Evolutionary conservation across 495 filamentous ascomycete species (phyloP).

Genomic region (Penicillium verhagenii): DNA sequence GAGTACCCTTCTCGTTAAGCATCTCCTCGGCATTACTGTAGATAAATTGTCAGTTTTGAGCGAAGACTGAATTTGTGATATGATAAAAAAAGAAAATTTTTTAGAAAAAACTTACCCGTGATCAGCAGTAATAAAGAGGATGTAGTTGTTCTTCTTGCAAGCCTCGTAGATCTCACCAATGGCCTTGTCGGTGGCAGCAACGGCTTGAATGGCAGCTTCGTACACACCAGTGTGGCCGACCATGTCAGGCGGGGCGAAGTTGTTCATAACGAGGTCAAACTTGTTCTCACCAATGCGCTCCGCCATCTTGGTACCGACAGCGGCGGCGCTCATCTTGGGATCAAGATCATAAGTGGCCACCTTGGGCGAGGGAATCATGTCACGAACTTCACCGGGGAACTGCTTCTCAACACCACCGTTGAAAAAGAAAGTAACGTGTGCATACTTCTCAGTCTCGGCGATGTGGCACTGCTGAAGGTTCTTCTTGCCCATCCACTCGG

Average conservation of each 20-base stretch:
- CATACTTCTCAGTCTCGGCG: conserved; percentile 98
- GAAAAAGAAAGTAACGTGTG: conserved; percentile 99
- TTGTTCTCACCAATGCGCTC: conserved; percentile 76
- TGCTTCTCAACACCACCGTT: conserved; percentile 98
- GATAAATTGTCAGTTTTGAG: neutral
- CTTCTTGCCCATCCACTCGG: conserved; percentile 91
- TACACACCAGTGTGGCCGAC: conserved; percentile 98
- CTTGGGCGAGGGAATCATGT: conserved; percentile 68
- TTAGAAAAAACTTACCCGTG: conserved; percentile 74
- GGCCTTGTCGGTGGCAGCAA: conserved; percentile 82
- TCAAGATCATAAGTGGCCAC: conserved; percentile 96
- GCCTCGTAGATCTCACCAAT: conserved; percentile 89
- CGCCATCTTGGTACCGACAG: conserved; percentile 80
- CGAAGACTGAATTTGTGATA: conserved; percentile 13
- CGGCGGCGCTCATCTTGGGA: conserved; percentile 93
- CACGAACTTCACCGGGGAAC: conserved; percentile 84
- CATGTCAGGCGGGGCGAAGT: conserved; percentile 99
- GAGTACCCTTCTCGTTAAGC: conserved; percentile 90
- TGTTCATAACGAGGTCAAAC: conserved; percentile 98
- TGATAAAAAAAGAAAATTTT: too few species aligned
- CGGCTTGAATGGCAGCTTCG: conserved; percentile 86
- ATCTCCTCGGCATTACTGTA: conserved; percentile 91
- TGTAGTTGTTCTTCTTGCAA: conserved; percentile 88
- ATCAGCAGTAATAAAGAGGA: conserved; percentile 92
- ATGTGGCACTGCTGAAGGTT: conserved; percentile 88